Conservation (phyloP, 345 rosid species). For the Salix exigua region DNA sequence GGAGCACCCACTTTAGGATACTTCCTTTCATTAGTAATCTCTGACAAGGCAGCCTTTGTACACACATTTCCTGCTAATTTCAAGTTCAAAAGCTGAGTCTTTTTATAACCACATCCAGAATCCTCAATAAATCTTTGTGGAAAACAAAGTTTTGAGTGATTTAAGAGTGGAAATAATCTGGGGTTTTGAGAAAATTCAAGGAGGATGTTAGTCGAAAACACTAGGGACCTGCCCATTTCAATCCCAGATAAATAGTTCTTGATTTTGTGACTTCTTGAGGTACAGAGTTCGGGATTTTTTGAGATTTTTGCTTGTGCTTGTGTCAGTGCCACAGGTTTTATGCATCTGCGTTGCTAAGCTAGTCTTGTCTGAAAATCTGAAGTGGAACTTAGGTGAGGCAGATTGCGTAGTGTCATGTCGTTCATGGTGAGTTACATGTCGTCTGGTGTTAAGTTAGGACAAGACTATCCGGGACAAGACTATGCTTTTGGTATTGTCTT, state of each 20-base stretch:
- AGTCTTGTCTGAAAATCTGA: not conserved
- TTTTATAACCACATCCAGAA: slow-evolving; percentile 26
- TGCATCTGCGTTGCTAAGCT: not conserved
- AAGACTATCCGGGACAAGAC: too few species aligned
- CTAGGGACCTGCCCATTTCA: slow-evolving; percentile 46
- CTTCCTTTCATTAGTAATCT: slow-evolving; percentile 37
- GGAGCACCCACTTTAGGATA: slow-evolving; percentile 59
- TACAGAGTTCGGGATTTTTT: not conserved
- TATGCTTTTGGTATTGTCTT: too few species aligned
- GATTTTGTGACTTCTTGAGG: not conserved
- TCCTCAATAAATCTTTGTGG: slow-evolving; percentile 8
- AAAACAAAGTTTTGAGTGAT: slow-evolving; percentile 21
- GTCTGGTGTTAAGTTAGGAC: not conserved
- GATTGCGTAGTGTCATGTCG: not conserved
- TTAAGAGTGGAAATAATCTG: slow-evolving; percentile 27
- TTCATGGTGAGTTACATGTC: not conserved
- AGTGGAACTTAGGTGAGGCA: too few species aligned
- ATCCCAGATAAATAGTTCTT: not conserved
- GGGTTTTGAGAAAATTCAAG: slow-evolving; percentile 34
- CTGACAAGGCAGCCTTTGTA: slow-evolving; percentile 47
- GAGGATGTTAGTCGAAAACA: slow-evolving; percentile 44
- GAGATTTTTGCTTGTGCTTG: not conserved
- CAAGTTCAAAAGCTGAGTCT: slow-evolving; percentile 9
- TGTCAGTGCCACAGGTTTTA: not conserved
- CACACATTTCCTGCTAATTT: slow-evolving; percentile 16